Percentiles rank a stretch among this genome's conserved stretches.
Conservation (phyloP, 257 asterid genomes). For the Solanum etuberosum region DNA sequence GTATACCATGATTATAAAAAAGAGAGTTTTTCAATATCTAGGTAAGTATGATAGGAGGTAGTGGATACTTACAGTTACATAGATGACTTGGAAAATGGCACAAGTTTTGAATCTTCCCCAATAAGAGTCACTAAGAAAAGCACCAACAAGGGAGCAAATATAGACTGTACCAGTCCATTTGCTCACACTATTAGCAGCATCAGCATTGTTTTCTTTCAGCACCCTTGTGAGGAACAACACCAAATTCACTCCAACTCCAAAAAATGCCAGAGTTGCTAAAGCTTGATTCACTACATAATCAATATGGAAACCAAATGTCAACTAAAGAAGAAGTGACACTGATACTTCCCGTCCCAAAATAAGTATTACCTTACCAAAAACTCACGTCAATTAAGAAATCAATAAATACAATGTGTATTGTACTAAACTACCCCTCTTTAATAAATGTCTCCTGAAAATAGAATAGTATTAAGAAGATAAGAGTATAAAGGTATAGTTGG, state of each 20-base stretch:
- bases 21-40: background rate
- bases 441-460: background rate
- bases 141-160: constrained; percentile 91
- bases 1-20: background rate
- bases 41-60: background rate
- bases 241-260: constrained; percentile 86
- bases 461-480: background rate
- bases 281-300: constrained; percentile 77
- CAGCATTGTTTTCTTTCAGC: constrained; percentile 71
- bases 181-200: constrained; percentile 91
- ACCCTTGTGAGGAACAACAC: constrained; percentile 87
- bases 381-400: background rate
- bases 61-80: constrained; percentile 47
- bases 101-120: constrained; percentile 96
- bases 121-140: constrained; percentile 86
- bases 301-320: background rate
- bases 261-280: constrained; percentile 90
- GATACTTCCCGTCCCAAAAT: background rate
- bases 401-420: too few relatives aligned
- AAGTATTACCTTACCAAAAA: too few relatives aligned
- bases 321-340: background rate
- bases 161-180: constrained; percentile 97
- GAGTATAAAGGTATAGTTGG: too few relatives aligned
- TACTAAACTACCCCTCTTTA: background rate
- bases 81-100: constrained; percentile 76